phyloP scores from a whole-genome alignment of 2,329 filamentous ascomycete genomes.

The Pseudogymnoascus sp. region DNA sequence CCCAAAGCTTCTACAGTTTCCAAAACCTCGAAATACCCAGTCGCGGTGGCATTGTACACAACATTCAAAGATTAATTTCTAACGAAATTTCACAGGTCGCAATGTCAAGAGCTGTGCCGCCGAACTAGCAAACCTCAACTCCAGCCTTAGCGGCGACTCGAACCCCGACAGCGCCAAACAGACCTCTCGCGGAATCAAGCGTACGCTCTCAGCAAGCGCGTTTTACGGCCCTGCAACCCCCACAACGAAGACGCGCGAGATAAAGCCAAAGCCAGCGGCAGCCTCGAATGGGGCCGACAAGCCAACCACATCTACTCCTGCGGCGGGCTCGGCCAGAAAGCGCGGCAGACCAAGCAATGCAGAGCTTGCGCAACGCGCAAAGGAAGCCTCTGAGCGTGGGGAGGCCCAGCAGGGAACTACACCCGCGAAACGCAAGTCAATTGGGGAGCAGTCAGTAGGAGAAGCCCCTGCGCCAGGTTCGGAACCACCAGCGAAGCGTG shows the following conservation, averaged over 20 bases:
- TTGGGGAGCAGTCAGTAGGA: not conserved
- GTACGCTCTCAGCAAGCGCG: not conserved
- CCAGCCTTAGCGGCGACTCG: not conserved
- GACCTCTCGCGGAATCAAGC: not conserved
- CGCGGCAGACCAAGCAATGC: conserved; percentile 14
- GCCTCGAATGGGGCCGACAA: conserved; percentile 5
- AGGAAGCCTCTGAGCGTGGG: conserved; percentile 4
- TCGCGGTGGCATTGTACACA: not conserved
- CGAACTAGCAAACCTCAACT: not conserved
- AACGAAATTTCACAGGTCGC: not conserved
- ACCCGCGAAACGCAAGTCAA: not conserved
- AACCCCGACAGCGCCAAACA: not conserved
- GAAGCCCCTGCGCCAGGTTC: not conserved
- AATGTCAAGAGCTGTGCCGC: not conserved
- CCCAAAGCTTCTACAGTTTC: not conserved
- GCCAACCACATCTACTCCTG: not conserved
- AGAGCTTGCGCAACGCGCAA: conserved; percentile 10
- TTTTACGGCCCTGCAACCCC: not conserved
- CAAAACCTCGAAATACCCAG: not conserved
- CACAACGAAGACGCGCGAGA: not conserved
- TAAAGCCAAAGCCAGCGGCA: conserved; percentile 5
- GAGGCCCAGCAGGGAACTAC: not conserved
- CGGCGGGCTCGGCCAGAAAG: conserved; percentile 1
- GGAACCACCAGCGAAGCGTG: conserved; percentile 4
- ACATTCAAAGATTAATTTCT: not conserved